Percentiles rank a stretch among this genome's conserved stretches.
Evolutionary conservation across 441 rosid species (phyloP).

Genomic region (Erodium texanum): DNA sequence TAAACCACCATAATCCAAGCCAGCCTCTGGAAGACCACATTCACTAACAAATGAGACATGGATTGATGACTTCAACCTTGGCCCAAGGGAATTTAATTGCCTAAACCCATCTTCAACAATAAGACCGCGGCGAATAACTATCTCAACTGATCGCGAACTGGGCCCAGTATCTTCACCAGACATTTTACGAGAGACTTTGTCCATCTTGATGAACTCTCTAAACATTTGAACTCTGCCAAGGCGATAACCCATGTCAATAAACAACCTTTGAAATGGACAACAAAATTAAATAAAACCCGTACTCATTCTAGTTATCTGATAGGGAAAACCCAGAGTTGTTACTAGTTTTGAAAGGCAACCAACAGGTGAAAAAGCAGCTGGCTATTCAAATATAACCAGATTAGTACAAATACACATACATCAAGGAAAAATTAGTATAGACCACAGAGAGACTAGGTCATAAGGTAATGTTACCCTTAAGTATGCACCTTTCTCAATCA

Average conservation of each 20-base stretch:
- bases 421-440: background rate
- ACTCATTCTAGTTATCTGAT: slow-evolving; percentile 1
- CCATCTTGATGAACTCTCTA: slow-evolving; percentile 88
- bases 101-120: slow-evolving; percentile 91
- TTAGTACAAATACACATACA: background rate
- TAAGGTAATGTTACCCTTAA: too few relatives aligned
- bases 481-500: too few relatives aligned
- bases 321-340: background rate
- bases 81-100: slow-evolving; percentile 72
- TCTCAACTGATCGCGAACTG: slow-evolving; percentile 83
- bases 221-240: slow-evolving; percentile 84
- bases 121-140: slow-evolving; percentile 87
- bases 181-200: slow-evolving; percentile 81
- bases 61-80: slow-evolving; percentile 84
- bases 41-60: slow-evolving; percentile 97
- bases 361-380: too few relatives aligned
- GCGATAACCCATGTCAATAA: slow-evolving; percentile 23
- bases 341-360: background rate
- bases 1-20: slow-evolving; percentile 96
- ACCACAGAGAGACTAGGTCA: too few relatives aligned
- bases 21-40: slow-evolving; percentile 96
- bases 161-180: slow-evolving; percentile 86
- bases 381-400: background rate
- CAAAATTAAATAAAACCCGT: slow-evolving; percentile 6
- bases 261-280: slow-evolving; percentile 14